Base-by-base conservation (phyloP, 192 early-diverging fungal genomes). In the Dissophora globulifera region DNA sequence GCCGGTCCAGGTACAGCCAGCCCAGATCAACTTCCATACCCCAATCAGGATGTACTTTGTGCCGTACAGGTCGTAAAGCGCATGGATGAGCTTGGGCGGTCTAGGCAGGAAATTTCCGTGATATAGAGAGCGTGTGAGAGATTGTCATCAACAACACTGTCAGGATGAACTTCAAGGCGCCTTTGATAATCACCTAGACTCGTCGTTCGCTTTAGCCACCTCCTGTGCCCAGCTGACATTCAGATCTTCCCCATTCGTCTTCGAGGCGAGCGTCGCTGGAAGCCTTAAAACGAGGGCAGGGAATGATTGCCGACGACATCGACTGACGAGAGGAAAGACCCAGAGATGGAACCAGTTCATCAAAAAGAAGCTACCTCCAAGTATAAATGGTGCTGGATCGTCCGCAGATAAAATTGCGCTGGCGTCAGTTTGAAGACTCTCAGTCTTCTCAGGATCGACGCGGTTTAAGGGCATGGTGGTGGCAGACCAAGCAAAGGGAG, bases 1-100 rank as follows among this genome's bases (percentile, higher is more conserved):
- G 17, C 85, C 82, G 2, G 85, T 31, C 84, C 87, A 89, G 2
- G 79, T 89, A 32, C 86, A 91, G 3, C 62, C 62, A 9, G 65
- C 82, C 87, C 89, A 91, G 10, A 83, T 23, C 15, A 86, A 52
- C 58, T 87, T 87, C 87, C 88, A 90, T 5, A 90, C 19, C 7
- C 83, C 84, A 23, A 90, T 76, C 17, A 81, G 30, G 32, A 67
- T 50, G 60, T 84, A 90, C 29, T 71, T 71, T n/a, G 27, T 63
- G 8, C 69, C 69, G 31, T 71, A 71, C 2, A 62, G 60, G 29
- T 58, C 35, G 32, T 29, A 62, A 1, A 71, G 54, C 6, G 69
- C 60, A 4, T 23, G 55, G 42, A 63, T 57, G 3, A 71, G 51
- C 27, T 50, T 62, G 4, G 69, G 52, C 15, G 53, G 50, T 35